phyloP scores from a whole-genome alignment of 306 rosid genomes.

The Calophaca sinica region DNA sequence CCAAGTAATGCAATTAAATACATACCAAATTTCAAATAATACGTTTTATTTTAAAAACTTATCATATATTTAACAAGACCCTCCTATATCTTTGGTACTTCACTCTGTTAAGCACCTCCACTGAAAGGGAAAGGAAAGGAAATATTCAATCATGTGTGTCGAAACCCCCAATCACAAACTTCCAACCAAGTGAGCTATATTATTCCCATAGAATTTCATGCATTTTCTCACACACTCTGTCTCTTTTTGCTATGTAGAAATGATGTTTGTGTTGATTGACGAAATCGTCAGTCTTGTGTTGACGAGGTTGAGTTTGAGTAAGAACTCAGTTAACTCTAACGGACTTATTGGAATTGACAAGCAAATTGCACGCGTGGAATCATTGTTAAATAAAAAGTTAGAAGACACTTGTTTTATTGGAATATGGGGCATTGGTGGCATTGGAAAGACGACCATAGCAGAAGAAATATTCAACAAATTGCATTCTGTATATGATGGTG shows the following conservation, averaged over 20 bases:
- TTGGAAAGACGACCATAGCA: conserved; percentile 21
- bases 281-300: neutral
- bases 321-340: neutral
- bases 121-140: too few relatives aligned
- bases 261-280: neutral
- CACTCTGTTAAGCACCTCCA: too few relatives aligned
- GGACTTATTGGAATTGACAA: conserved; percentile 1
- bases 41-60: too few relatives aligned
- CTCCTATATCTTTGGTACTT: too few relatives aligned
- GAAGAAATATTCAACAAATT: neutral
- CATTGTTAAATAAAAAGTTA: neutral
- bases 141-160: too few relatives aligned
- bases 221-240: neutral
- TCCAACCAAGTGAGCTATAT: neutral
- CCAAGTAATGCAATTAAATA: too few relatives aligned
- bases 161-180: too few relatives aligned
- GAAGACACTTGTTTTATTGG: neutral
- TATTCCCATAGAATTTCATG: too few relatives aligned
- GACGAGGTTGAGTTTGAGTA: neutral
- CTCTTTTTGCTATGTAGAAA: neutral
- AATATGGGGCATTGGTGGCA: conserved; percentile 33
- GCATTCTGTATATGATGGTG: neutral
- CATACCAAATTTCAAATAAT: too few relatives aligned
- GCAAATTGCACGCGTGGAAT: neutral
- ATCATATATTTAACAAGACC: too few relatives aligned